Evolutionary conservation across 257 asterid genomes (phyloP).

Genomic region (Solanum ahanhuiri): DNA sequence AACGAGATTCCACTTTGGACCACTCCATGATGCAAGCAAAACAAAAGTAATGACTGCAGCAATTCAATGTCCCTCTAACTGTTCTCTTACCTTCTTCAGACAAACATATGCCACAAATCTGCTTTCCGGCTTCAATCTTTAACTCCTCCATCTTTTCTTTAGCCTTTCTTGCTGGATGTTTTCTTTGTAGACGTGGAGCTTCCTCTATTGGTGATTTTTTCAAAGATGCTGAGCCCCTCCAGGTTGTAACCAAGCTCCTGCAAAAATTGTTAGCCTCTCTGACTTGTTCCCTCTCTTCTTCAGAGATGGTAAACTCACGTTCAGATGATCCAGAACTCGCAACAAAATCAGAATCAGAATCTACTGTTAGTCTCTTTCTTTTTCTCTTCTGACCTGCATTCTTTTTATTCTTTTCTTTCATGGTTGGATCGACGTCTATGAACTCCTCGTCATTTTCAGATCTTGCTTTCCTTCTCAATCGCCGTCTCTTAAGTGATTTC

Average conservation of each 20-base stretch:
- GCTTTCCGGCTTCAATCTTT: slow-evolving; percentile 55
- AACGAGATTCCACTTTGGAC: slow-evolving; percentile 96
- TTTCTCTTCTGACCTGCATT: slow-evolving; percentile 21
- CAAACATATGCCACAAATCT: slow-evolving; percentile 85
- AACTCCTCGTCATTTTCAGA: slow-evolving; percentile 19
- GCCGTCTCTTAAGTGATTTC: slow-evolving; percentile 13
- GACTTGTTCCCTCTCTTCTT: slow-evolving; percentile 89
- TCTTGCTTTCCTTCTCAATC: slow-evolving; percentile 16
- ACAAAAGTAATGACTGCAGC: slow-evolving; percentile 88
- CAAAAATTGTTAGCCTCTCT: slow-evolving; percentile 59
- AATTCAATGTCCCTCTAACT: slow-evolving; percentile 57
- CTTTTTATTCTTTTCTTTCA: slow-evolving; percentile 26
- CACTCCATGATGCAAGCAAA: slow-evolving; percentile 93
- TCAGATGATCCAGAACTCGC: slow-evolving; percentile 53
- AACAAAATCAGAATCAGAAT: slow-evolving; percentile 67
- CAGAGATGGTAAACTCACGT: slow-evolving; percentile 64
- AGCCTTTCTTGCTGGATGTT: slow-evolving; percentile 43
- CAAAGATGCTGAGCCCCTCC: slow-evolving; percentile 37
- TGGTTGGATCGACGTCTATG: slow-evolving; percentile 6
- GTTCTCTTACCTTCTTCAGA: slow-evolving; percentile 78
- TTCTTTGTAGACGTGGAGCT: slow-evolving; percentile 22
- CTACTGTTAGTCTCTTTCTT: slow-evolving; percentile 24
- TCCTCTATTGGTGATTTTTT: slow-evolving; percentile 25
- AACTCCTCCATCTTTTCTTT: slow-evolving; percentile 52
- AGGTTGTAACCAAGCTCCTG: slow-evolving; percentile 18